phyloP scores from a whole-genome alignment of 345 rosid genomes.

The Euphorbia tirucalli region DNA sequence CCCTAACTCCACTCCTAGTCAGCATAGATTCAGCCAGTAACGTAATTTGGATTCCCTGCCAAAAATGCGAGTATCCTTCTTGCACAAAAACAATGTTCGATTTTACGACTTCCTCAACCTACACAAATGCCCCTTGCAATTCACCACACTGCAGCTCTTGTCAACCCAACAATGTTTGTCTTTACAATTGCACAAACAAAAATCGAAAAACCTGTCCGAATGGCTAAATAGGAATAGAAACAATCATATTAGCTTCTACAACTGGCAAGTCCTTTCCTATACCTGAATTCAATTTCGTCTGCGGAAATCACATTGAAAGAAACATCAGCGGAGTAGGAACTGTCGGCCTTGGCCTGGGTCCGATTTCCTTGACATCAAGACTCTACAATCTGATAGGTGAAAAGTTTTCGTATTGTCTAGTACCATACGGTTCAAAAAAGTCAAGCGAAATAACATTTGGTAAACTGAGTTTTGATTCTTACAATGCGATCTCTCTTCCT shows the following conservation, averaged over 20 bases:
- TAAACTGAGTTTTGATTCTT: not conserved
- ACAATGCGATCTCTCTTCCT: not conserved
- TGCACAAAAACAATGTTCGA: constrained; percentile 9
- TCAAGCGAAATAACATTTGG: not conserved
- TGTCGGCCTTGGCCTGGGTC: not conserved
- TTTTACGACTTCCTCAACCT: constrained; percentile 6
- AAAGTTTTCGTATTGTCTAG: not conserved
- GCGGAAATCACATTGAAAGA: not conserved
- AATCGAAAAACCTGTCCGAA: not conserved
- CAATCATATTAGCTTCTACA: not conserved
- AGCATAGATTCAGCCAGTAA: constrained; percentile 6
- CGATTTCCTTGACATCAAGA: not conserved
- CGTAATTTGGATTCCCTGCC: constrained; percentile 17
- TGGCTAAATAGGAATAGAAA: not conserved
- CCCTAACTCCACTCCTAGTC: constrained; percentile 3
- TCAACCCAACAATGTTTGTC: not conserved
- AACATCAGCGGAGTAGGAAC: not conserved
- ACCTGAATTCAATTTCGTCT: not conserved
- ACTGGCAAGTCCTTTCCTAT: not conserved
- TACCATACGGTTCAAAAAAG: not conserved
- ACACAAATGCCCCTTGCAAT: constrained; percentile 1
- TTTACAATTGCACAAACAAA: not conserved
- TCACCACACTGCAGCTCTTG: not conserved
- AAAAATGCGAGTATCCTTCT: not conserved
- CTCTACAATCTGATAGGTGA: not conserved